Evolutionary conservation across 1,139 yeast species (phyloP).

Genomic region (Pichia norvegensis): DNA sequence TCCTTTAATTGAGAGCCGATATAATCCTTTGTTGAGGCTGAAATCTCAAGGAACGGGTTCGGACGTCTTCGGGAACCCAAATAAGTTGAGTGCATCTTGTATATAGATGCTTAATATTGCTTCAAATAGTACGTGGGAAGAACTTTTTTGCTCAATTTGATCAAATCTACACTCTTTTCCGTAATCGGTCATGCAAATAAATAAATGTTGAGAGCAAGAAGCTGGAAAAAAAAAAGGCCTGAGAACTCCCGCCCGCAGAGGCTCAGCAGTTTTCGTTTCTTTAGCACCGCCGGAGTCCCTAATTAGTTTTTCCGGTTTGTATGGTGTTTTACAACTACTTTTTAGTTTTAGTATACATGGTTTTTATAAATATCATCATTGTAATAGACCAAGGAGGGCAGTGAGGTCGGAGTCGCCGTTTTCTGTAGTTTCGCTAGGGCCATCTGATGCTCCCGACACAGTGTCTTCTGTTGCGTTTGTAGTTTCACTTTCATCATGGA

Average conservation of each 20-base stretch:
- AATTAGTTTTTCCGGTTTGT: neutral
- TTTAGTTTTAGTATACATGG: neutral
- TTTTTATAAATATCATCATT: neutral
- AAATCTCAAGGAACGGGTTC: conserved; percentile 31
- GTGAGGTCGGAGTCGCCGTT: neutral
- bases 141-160: neutral
- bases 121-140: neutral
- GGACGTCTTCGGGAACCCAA: conserved; percentile 20
- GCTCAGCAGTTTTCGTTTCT: neutral
- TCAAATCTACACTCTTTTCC: neutral
- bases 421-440: neutral
- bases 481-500: neutral
- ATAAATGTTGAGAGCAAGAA: neutral
- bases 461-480: neutral
- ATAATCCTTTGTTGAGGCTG: conserved; percentile 27
- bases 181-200: neutral
- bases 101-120: neutral
- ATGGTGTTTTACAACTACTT: neutral
- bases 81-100: conserved; percentile 6
- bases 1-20: conserved; percentile 19
- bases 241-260: neutral
- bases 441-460: neutral
- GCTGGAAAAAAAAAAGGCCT: neutral
- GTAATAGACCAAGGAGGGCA: neutral
- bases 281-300: neutral